Conservation (phyloP, 2,329 filamentous ascomycete genomes). For the Arachnomyces sp. region DNA sequence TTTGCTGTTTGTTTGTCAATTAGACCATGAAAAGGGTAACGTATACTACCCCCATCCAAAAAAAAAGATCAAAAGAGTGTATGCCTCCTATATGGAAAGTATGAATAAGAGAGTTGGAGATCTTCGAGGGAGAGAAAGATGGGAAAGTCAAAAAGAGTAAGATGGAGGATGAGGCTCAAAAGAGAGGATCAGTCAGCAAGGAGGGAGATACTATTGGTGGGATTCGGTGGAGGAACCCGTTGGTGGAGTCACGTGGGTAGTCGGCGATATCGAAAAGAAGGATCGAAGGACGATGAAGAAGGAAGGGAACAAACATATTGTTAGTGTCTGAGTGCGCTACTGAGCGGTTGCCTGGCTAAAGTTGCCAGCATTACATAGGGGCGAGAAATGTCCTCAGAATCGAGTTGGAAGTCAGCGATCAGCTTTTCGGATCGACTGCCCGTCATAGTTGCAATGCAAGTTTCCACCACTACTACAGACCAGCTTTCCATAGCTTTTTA, state of each 20-base stretch:
- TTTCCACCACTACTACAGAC: slow-evolving; percentile 11
- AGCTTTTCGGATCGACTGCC: slow-evolving; percentile 55
- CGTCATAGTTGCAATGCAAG: slow-evolving; percentile 56
- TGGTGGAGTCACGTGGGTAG: not conserved
- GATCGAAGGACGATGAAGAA: slow-evolving; percentile 17
- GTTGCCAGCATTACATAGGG: slow-evolving; percentile 9
- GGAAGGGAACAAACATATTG: slow-evolving; percentile 18
- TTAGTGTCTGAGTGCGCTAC: too few species aligned
- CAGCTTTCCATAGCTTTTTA: too few species aligned
- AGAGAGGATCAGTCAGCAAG: slow-evolving; percentile 11
- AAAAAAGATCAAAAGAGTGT: slow-evolving; percentile 18
- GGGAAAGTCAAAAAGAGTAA: slow-evolving; percentile 6
- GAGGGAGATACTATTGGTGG: too few species aligned
- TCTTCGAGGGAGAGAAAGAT: slow-evolving; percentile 10
- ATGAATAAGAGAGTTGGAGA: slow-evolving; percentile 9
- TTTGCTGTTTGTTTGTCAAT: too few species aligned
- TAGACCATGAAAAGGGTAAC: slow-evolving; percentile 25
- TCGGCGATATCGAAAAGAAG: not conserved
- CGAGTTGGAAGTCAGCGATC: slow-evolving; percentile 45
- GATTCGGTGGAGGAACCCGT: slow-evolving; percentile 11
- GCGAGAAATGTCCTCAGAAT: slow-evolving; percentile 26
- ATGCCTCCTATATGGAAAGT: too few species aligned
- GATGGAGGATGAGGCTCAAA: slow-evolving; percentile 9
- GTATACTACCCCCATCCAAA: slow-evolving; percentile 3
- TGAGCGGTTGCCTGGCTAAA: not conserved